Base-by-base conservation (phyloP, 495 filamentous ascomycete genomes). In the Aspergillus sclerotiicarbonarius region DNA sequence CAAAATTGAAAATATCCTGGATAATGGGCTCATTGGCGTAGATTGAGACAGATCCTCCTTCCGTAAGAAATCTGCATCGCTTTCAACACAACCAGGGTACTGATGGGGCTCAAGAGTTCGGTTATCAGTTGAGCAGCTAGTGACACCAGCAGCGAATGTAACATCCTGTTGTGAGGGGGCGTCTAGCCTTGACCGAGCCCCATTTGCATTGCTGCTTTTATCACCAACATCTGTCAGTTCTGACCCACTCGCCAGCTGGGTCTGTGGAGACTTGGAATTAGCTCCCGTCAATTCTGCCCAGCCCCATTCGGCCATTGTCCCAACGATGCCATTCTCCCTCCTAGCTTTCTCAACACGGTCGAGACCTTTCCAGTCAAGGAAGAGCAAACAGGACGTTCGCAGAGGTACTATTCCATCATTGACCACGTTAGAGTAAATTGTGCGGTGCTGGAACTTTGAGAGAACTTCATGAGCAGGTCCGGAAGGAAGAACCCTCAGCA, bases 401-500 rank as follows among this genome's bases (percentile, higher is more conserved):
- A 98, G 70, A 2, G 94, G 94, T 7, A 98, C 94, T 67, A 98
- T 97, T 3, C 94, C 94, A 73, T 98, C 94, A 72, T 98, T 98
- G 44, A 98, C 95, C 29, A 98, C 91, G 65, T 98, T 98, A 1
- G 92, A 96, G 68, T 98, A 98, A 1, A 97, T 80, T 0, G 94
- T 98, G 16, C 95, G 80, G 66, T 94, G 96, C 46, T 90, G 81
- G 65, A 98, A 98, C 70, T 87, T 90, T 64, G 86, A 83, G 51
- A 98, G 75, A 0, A 89, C 92, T 39, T 85, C 82, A 72, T 98
- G 92, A 6, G 94, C 94, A 29, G 95, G 94, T 18, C 94, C 94
- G 21, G 91, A 93, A 0, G 94, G 94, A 15, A 98, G 72, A 59
- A 98, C 96, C 20, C 94, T 84, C 18, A 98, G 74, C 18, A 98